phyloP scores from a whole-genome alignment of 768 basidiomycete species.

The Leccinum uliginosum region DNA sequence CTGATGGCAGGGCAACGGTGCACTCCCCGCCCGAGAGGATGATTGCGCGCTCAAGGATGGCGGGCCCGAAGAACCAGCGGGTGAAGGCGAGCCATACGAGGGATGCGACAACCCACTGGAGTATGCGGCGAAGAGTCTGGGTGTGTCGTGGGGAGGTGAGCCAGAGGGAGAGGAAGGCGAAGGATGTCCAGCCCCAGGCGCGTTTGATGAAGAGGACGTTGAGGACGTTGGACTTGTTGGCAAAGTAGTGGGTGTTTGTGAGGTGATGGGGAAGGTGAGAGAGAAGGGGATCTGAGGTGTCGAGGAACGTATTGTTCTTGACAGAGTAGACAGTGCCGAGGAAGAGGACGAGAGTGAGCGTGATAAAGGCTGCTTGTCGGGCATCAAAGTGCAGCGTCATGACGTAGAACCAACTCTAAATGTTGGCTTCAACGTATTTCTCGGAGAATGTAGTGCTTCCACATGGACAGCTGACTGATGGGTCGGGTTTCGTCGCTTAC shows the following conservation, averaged over 20 bases:
- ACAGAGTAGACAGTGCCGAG: slow-evolving; percentile 68
- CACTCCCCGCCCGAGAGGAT: slow-evolving; percentile 73
- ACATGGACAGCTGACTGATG: not conserved
- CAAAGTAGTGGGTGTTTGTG: slow-evolving; percentile 63
- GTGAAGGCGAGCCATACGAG: slow-evolving; percentile 72
- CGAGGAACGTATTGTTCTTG: slow-evolving; percentile 63
- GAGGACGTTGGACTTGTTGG: slow-evolving; percentile 73
- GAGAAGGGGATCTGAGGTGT: slow-evolving; percentile 77
- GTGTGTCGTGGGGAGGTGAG: slow-evolving; percentile 47
- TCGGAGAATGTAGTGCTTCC: not conserved
- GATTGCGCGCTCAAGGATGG: slow-evolving; percentile 64
- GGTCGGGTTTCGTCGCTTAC: not conserved
- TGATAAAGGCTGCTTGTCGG: slow-evolving; percentile 34
- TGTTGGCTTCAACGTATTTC: too few species aligned
- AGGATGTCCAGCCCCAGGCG: slow-evolving; percentile 89
- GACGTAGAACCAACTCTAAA: not conserved
- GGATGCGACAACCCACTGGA: slow-evolving; percentile 57
- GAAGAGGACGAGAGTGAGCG: slow-evolving; percentile 45
- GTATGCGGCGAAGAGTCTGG: slow-evolving; percentile 40
- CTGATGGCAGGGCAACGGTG: slow-evolving; percentile 55
- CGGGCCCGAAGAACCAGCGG: slow-evolving; percentile 85
- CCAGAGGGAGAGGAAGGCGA: slow-evolving; percentile 57
- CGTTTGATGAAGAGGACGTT: slow-evolving; percentile 88
- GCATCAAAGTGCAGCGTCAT: slow-evolving; percentile 20
- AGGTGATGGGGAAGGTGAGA: slow-evolving; percentile 68